Percentiles rank a stretch among this genome's conserved stretches.
These are phyloP conservation scores for Globisporangium camurandrum DNA, from an alignment of 352 stramenopile species.

Conservation along the genomic window DNA sequence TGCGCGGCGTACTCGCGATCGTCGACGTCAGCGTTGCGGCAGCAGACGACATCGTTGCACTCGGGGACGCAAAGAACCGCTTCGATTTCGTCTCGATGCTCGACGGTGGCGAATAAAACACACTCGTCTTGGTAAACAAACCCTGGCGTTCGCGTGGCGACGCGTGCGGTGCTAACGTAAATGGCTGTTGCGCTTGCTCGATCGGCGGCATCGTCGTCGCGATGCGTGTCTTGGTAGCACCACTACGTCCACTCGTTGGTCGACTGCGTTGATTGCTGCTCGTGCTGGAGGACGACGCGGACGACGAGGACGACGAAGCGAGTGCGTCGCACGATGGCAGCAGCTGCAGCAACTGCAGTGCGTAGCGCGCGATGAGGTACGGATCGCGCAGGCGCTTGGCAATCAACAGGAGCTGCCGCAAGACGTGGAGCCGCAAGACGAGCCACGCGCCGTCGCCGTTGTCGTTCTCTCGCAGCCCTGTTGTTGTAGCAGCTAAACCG, in stretches of 20 bases:
- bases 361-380: slow-evolving; percentile 43
- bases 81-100: slow-evolving; percentile 59
- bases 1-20: slow-evolving; percentile 60
- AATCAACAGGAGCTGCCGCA: slow-evolving; percentile 65
- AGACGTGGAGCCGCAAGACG: slow-evolving; percentile 62
- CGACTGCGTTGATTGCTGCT: background rate
- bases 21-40: slow-evolving; percentile 62
- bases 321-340: slow-evolving; percentile 55
- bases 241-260: slow-evolving; percentile 1
- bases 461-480: background rate
- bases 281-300: slow-evolving; percentile 3
- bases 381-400: slow-evolving; percentile 47
- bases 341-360: slow-evolving; percentile 57
- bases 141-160: slow-evolving; percentile 9
- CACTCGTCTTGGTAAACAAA: slow-evolving; percentile 42
- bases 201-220: slow-evolving; percentile 4
- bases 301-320: slow-evolving; percentile 2
- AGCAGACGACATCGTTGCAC: slow-evolving; percentile 65
- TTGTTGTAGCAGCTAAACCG: slow-evolving; percentile 21
- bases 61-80: slow-evolving; percentile 42
- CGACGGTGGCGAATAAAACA: slow-evolving; percentile 56
- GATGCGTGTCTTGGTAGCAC: background rate
- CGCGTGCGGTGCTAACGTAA: slow-evolving; percentile 14
- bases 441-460: slow-evolving; percentile 34
- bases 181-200: slow-evolving; percentile 31